A percentile compares a stretch with the other conserved stretches of the same genome.
Conservation (phyloP, 1,284 basidiomycete genomes). For the Malassezia brasiliensis region DNA sequence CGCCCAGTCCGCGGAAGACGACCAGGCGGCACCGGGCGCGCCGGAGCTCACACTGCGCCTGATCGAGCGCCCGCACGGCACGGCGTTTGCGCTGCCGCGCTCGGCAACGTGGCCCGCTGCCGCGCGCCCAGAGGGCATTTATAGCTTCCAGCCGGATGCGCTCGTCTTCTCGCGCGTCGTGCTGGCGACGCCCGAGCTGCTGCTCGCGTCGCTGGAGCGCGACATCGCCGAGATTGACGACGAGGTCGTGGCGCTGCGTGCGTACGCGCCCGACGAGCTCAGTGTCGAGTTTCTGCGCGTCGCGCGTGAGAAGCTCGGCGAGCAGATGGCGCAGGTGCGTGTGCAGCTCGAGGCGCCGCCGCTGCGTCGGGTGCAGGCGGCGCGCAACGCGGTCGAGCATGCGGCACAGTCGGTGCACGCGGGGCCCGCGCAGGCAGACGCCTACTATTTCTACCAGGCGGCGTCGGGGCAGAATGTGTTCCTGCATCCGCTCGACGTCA, state of each 20-base stretch:
- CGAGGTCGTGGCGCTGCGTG: constrained; percentile 53
- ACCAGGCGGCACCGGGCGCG: constrained; percentile 46
- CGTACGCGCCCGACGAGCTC: constrained; percentile 60
- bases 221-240: constrained; percentile 65
- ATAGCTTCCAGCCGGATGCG: constrained; percentile 66
- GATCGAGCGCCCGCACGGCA: constrained; percentile 83
- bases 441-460: constrained; percentile 90
- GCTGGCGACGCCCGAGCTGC: constrained; percentile 73
- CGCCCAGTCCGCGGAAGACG: constrained; percentile 18
- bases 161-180: constrained; percentile 84
- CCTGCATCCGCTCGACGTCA: constrained; percentile 89
- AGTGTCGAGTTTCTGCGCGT: constrained; percentile 69
- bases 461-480: constrained; percentile 82
- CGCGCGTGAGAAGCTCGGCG: constrained; percentile 51
- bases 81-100: constrained; percentile 85
- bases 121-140: background rate
- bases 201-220: constrained; percentile 62
- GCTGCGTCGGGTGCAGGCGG: background rate
- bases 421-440: constrained; percentile 12
- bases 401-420: background rate
- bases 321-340: constrained; percentile 29
- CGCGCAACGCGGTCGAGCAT: background rate
- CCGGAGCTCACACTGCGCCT: constrained; percentile 66
- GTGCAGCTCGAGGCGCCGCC: background rate
- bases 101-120: constrained; percentile 71